phyloP scores from a whole-genome alignment of 345 rosid species.

The Ceriops decandra region DNA sequence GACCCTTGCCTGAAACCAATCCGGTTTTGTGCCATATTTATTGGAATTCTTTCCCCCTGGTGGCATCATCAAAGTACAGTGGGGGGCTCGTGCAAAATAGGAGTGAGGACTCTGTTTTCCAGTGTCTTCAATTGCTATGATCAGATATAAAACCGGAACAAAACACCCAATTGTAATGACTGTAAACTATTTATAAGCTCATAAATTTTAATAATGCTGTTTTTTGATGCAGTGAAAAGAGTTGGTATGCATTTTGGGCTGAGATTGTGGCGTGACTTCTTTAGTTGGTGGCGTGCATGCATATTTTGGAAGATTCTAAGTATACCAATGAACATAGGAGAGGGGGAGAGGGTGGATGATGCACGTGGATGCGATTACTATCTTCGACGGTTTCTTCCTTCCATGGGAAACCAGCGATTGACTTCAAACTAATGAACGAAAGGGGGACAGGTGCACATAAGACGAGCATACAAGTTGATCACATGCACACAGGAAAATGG shows the following conservation, averaged over 20 bases:
- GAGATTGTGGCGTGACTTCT: background rate
- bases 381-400: too few relatives aligned
- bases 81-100: constrained; percentile 5
- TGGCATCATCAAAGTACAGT: background rate
- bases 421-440: too few relatives aligned
- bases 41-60: constrained; percentile 2
- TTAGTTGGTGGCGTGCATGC: background rate
- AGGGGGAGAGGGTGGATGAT: too few relatives aligned
- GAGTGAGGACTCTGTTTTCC: background rate
- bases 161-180: constrained; percentile 2
- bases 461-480: too few relatives aligned
- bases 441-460: too few relatives aligned
- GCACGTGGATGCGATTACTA: too few relatives aligned
- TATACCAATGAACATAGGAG: background rate
- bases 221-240: background rate
- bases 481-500: too few relatives aligned
- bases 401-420: too few relatives aligned
- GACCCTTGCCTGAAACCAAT: background rate
- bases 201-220: background rate
- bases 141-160: background rate
- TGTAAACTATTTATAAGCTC: background rate
- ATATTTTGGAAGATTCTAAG: background rate
- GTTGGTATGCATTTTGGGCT: background rate
- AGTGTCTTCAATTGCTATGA: background rate
- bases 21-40: constrained; percentile 15